Percentiles rank a stretch among this genome's conserved stretches.
Conservation (phyloP, 1,284 basidiomycete genomes). For the Thecaphora thlaspeos region DNA sequence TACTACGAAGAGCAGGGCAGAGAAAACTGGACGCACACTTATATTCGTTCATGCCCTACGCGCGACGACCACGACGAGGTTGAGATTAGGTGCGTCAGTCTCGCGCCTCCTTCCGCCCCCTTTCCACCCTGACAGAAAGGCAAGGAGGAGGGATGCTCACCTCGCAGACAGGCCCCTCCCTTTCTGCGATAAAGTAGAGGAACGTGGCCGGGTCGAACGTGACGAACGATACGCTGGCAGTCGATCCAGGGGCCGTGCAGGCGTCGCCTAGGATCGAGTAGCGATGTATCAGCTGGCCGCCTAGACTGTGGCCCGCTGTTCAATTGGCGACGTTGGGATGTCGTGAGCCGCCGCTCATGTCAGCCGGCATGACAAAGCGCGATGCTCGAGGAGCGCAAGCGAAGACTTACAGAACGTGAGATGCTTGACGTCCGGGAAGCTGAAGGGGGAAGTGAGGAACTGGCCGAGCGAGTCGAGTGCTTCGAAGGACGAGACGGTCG, state of each 20-base stretch:
- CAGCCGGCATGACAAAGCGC: no score
- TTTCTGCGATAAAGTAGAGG: slow-evolving; percentile 18
- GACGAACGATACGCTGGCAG: slow-evolving; percentile 9
- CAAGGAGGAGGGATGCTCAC: no score
- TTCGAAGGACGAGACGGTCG: slow-evolving; percentile 26
- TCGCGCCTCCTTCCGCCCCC: no score
- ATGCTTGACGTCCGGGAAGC: slow-evolving; percentile 3
- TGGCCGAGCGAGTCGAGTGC: slow-evolving; percentile 19
- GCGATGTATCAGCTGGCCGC: slow-evolving; percentile 28
- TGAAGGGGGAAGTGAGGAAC: slow-evolving; percentile 5
- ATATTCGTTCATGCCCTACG: slow-evolving; percentile 28
- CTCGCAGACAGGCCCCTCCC: slow-evolving; percentile 6
- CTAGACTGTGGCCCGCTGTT: slow-evolving; percentile 33
- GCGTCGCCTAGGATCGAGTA: slow-evolving; percentile 20
- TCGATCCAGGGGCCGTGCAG: neutral
- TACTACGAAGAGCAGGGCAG: no score
- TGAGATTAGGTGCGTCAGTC: neutral
- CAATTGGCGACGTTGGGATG: neutral
- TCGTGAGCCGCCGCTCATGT: no score
- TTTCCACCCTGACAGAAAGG: no score
- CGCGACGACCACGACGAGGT: no score
- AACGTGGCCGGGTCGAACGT: slow-evolving; percentile 29
- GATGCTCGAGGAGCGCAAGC: no score
- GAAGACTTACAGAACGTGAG: slow-evolving; percentile 29
- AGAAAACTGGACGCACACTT: no score